Evolutionary conservation across 2,329 filamentous ascomycete species (phyloP), one percentile per base, ranked within the genome.

Genomic region (Metarhizium guizhouense): DNA sequence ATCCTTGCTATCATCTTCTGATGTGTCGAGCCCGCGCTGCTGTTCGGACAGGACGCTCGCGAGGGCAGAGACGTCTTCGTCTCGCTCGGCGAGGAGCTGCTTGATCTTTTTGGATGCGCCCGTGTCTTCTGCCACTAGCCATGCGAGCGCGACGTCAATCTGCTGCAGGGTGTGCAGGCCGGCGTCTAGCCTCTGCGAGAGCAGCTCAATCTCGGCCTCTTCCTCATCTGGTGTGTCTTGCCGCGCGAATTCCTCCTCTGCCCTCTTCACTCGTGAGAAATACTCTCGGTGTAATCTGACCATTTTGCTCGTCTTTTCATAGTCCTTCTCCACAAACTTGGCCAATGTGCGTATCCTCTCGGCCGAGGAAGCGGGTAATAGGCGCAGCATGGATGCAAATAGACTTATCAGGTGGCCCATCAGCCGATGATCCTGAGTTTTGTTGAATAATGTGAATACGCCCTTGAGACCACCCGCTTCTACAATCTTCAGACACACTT

Each of bases 241-340:
- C 57, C 62, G 48, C 50, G 57, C 59, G 52, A 74, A 74, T 54
- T 81, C 81, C 65, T 88, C 82, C 58, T 72, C 69, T 18, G 67
- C 69, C 18, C 60, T 62, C 53, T 92, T 87, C 1, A 89, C 84
- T 0, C 77, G 74, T 0, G 72, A 74, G 0, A 81, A 80, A 67
- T 91, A 95, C 13, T 88, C 86, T 51, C 82, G 74, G 45, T 92
- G 82, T 51, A 96, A 70, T 57, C 80, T 76, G 40, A 95, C 69
- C 4, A 97, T 76, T 66, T 85, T 89, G 6, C 68, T 74, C 42
- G 90, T 83, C 76, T 97, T 97, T 62, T 86, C 90, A 68, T 95
- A 96, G 61, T 96, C 85, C 67, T 90, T 95, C 70, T 99, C 94
- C 18, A 96, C 87, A 64, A 97, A 97, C 67, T 99, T 99, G 51